Evolutionary conservation across 2,329 filamentous ascomycete genomes (phyloP), one percentile per base, ranked within the genome.

Genomic region (Albophoma yamanashiensis): DNA sequence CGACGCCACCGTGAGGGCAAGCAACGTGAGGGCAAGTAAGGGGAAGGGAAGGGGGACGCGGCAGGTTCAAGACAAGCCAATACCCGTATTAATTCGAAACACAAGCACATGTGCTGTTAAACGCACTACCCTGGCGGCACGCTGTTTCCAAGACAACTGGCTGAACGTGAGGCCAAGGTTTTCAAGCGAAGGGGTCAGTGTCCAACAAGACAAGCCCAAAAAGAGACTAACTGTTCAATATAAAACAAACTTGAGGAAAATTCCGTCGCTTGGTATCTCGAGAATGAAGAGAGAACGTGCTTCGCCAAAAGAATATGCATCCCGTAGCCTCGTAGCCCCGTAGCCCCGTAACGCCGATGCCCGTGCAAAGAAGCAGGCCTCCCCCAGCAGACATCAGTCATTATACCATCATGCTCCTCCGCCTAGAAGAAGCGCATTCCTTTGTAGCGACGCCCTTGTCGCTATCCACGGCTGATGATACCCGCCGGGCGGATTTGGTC

Each of bases 391-490:
- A 57, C 59, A 65, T 80, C 75, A 83, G 58, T 68, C 66, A 65
- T 82, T 75, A 84, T 70, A 84, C 69, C 81, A 85, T 83, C 80
- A 84, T 85, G 68, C 81, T 85, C 66, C 81, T 75, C 64, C 82
- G 74, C 67, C 82, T 74, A 61, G 76, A 75, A 40, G 67, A 74
- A 60, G 67, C 65, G 34, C 68, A 69, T 25, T 72, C 69, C 58
- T 63, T 65, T 38, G 64, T 61, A 58, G 70, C 65, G 22, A 65
- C 61, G 36, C 61, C 63, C 5, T 72, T 75, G 22, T 77, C 77
- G 42, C 71, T 70, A 8, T 72, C 71, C 3, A 71, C 63, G 14
- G 73, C 70, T 17, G 77, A 72, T 1, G 76, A 78, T 56, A 75
- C 67, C 56, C 77, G 70, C 55, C 76, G 70, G 2, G 73, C 68